Base-by-base conservation (phyloP, 352 stramenopile species). In the Pythium aquatile region DNA sequence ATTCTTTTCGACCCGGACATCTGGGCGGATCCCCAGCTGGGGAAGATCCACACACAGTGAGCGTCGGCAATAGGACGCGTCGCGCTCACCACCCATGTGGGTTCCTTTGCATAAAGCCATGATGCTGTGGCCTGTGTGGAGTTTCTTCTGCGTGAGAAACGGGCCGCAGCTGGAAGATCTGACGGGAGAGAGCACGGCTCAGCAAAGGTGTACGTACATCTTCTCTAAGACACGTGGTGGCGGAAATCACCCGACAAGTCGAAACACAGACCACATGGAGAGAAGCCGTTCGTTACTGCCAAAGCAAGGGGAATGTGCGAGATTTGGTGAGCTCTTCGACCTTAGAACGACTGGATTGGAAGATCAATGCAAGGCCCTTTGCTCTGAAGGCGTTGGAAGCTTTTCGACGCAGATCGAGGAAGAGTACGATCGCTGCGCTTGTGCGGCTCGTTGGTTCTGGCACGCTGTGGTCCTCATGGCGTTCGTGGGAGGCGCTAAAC, bases 161-260 rank as follows among this genome's bases (percentile, higher is more conserved):
- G 35, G 17, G 37, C 26, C n/a, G 47, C 40, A 42, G 35, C 7
- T 42, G 35, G 35, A 42, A 16, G 11, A 16, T 16, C 11, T 16
- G 35, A 11, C 35, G 35, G 57, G 28, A 39, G 14, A 61, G 40
- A 63, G 54, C 14, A 39, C 37, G 37, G 17, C 48, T 49, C 37
- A 56, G 49, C 49, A 66, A 58, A 66, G 58, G 59, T 66, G 59
- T 60, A 66, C 51, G 55, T 66, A 66, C 51, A 24, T 51, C 28
- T 30, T 13, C 33, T 5, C 39, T 39, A 55, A 66, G 49, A 49
- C 59, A 66, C 58, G 59, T 66, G 59, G 48, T 52, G 46, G 33
- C 13, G 13, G 33, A 7, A 24, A 56, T 33, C 28, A 33, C 28
- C 49, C n/a, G n/a, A 55, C 24, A 55, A 33, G 42, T 5, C n/a